A percentile compares a stretch with the other conserved stretches of the same genome.
Conservation (phyloP, 2,329 filamentous ascomycete species). For the Grosmannia huntii region DNA sequence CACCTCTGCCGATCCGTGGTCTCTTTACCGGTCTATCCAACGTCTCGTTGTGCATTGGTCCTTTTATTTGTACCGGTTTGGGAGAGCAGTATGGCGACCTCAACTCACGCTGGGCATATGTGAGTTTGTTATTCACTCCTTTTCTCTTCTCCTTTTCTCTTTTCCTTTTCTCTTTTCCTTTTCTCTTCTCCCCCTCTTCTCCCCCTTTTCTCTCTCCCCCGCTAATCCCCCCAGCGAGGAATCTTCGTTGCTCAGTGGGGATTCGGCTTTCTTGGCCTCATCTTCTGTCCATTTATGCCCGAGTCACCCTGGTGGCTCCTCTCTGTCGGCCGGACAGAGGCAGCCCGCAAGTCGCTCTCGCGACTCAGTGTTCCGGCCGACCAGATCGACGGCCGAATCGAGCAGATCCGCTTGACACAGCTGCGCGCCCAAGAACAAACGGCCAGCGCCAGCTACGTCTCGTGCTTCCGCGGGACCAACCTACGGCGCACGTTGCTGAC, state of each 20-base stretch:
- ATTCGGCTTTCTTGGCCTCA: constrained; percentile 11
- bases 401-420: constrained; percentile 21
- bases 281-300: constrained; percentile 13
- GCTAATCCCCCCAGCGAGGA: constrained; percentile 4
- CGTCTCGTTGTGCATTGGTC: constrained; percentile 11
- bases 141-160: background rate
- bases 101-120: constrained; percentile 10
- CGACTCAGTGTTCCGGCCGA: constrained; percentile 22
- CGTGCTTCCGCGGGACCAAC: constrained; percentile 37
- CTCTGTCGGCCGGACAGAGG: constrained; percentile 24
- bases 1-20: constrained; percentile 14
- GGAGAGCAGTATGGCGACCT: constrained; percentile 11
- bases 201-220: background rate
- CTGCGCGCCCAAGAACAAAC: constrained; percentile 38
- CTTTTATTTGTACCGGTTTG: constrained; percentile 14
- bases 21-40: constrained; percentile 13
- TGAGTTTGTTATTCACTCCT: background rate
- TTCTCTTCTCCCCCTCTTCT: background rate
- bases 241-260: constrained; percentile 17
- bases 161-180: background rate
- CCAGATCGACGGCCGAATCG: constrained; percentile 14
- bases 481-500: constrained; percentile 40
- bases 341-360: constrained; percentile 26
- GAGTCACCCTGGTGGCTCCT: constrained; percentile 16
- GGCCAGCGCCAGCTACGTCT: constrained; percentile 33